Conservation (phyloP, 495 filamentous ascomycete genomes). For the Penicillium pancosmium region DNA sequence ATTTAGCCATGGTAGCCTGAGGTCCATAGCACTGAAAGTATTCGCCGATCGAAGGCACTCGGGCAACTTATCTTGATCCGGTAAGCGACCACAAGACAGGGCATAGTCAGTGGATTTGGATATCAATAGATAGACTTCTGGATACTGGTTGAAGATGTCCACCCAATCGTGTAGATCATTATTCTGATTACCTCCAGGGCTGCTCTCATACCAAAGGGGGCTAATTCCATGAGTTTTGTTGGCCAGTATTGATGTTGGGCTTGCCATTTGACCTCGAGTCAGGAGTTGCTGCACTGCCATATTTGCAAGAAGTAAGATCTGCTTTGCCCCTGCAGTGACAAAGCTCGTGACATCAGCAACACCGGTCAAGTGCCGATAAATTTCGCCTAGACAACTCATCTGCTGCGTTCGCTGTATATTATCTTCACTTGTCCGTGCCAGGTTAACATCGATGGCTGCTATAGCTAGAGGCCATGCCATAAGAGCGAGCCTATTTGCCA, state of each 20-base stretch:
- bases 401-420: not conserved
- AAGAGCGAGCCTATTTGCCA: not conserved
- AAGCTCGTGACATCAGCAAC: constrained; percentile 1
- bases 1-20: not conserved
- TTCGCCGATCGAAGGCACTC: not conserved
- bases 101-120: constrained; percentile 3
- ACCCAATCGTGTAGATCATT: not conserved
- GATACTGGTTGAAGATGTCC: not conserved
- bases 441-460: not conserved
- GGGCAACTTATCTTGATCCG: constrained; percentile 1
- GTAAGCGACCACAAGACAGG: constrained; percentile 1
- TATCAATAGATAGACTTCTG: not conserved
- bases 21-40: not conserved
- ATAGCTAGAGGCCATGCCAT: constrained; percentile 2
- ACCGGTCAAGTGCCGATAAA: not conserved
- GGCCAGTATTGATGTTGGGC: not conserved
- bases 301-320: constrained; percentile 1
- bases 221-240: not conserved
- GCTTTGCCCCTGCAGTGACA: not conserved
- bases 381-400: not conserved
- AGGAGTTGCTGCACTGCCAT: not conserved
- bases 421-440: not conserved
- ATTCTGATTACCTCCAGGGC: not conserved
- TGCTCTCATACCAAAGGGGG: not conserved
- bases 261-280: not conserved